Evolutionary conservation across 2,329 filamentous ascomycete species (phyloP).

Genomic region (Colletotrichum tabaci): DNA sequence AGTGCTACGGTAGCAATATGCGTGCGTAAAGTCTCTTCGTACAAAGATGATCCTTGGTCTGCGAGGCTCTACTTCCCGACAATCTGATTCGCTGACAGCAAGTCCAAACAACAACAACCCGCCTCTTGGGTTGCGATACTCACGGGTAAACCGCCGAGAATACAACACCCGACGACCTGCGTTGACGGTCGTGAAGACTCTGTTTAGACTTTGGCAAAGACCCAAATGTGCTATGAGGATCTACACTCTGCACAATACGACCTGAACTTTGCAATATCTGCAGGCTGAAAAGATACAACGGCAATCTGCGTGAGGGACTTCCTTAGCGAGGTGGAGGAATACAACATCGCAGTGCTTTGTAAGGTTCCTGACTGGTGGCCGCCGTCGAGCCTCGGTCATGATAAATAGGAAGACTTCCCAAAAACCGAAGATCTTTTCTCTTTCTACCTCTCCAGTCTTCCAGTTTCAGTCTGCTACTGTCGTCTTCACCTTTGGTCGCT

Average conservation of each 20-base stretch:
- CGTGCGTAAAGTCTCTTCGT: background rate
- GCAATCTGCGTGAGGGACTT: slow-evolving; percentile 2
- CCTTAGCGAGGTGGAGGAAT: background rate
- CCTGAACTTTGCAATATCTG: background rate
- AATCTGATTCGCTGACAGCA: background rate
- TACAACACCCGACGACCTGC: too few relatives aligned
- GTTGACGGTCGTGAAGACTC: too few relatives aligned
- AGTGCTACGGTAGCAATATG: too few relatives aligned
- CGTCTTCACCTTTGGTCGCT: background rate
- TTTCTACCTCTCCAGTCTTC: too few relatives aligned
- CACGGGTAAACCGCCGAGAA: too few relatives aligned
- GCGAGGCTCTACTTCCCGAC: background rate
- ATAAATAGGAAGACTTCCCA: background rate
- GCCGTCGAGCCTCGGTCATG: background rate
- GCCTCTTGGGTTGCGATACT: background rate
- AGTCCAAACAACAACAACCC: background rate
- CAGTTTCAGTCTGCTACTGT: background rate
- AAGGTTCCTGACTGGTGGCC: too few relatives aligned
- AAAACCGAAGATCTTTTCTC: too few relatives aligned
- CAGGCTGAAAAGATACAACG: background rate
- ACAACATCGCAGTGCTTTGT: too few relatives aligned
- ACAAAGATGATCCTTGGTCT: background rate
- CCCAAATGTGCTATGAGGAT: background rate
- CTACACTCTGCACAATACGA: too few relatives aligned
- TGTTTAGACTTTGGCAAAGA: background rate